Evolutionary conservation across 306 rosid species (phyloP).

Genomic region (Geum urbanum): DNA sequence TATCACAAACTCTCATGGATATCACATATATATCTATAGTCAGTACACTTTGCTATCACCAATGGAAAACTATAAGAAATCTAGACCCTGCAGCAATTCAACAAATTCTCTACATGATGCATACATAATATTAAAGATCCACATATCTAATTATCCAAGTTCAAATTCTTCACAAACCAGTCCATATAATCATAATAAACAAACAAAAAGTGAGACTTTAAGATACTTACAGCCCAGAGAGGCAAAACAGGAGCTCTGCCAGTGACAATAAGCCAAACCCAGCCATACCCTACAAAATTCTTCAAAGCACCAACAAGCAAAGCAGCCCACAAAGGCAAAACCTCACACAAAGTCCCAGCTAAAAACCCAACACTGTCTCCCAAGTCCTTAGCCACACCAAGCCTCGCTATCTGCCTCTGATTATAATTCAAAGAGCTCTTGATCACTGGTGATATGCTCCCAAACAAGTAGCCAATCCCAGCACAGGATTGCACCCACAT

Average conservation of each 20-base stretch:
- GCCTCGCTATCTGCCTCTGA: constrained; percentile 59
- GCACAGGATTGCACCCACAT: constrained; percentile 99
- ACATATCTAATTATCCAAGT: not conserved
- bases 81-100: not conserved
- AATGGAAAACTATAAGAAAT: no score
- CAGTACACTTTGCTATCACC: not conserved
- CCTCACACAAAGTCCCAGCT: constrained; percentile 72
- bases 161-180: not conserved
- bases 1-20: not conserved
- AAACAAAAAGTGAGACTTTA: not conserved
- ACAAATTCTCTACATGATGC: not conserved
- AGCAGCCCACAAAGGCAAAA: constrained; percentile 69
- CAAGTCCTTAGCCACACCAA: constrained; percentile 90
- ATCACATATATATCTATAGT: not conserved
- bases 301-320: constrained; percentile 60
- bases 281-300: constrained; percentile 76
- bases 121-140: not conserved
- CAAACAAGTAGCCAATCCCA: constrained; percentile 78
- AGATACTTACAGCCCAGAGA: constrained; percentile 75
- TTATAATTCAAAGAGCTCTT: constrained; percentile 62
- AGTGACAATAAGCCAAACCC: constrained; percentile 78
- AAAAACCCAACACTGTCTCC: constrained; percentile 79
- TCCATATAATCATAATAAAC: not conserved
- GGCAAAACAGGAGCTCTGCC: constrained; percentile 50
- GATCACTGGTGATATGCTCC: constrained; percentile 79